Evolutionary conservation across 805 yeast species (phyloP), one percentile per base, ranked within the genome.

Genomic region (Saccharomycopsis sp.): DNA sequence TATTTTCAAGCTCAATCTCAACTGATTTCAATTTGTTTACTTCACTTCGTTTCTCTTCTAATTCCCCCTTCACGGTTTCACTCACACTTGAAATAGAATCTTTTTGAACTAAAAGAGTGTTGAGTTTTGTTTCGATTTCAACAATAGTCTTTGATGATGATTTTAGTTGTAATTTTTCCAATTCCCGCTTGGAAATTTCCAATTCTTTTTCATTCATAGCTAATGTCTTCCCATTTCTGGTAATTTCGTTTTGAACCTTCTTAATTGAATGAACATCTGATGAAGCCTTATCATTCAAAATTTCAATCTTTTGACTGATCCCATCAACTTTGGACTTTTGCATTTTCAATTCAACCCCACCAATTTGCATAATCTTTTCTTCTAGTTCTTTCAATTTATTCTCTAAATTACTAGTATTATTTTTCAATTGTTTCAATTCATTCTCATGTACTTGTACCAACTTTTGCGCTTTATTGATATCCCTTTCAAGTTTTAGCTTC

Each of bases 291-390:
- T 75, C 75, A 28, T 64, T 66, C 11, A 78, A 59, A 16, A 81
- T 73, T 43, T 79, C 85, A 23, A 84, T 72, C 55, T 77, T 74
- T 54, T 83, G 85, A 35, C 69, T 67, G 27, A 83, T 67, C 1
- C 94, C 82, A 54, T 79, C 88, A 6, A 93, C 96, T 56, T 79
- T 83, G 1, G 94, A 75, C 50, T 78, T 82, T 55, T 88, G 96
- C 49, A 84, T 60, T 45, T 85, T 77, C 51, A 93, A 68, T 50
- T 79, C 79, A 6, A 85, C 81, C 49, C 99, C 99, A 43, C 99
- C 99, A 43, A 86, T 81, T 40, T 84, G 81, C 85, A 89, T 77
- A 32, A 93, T 86, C 56, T 79, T 73, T 45, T 81, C 85, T 53
- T 87, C 89, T 2, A 89, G 63, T 0, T 54, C 68, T 9, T 70